phyloP scores from a whole-genome alignment of 2,329 filamentous ascomycete species.

The Arthrobotrys musiformis region DNA sequence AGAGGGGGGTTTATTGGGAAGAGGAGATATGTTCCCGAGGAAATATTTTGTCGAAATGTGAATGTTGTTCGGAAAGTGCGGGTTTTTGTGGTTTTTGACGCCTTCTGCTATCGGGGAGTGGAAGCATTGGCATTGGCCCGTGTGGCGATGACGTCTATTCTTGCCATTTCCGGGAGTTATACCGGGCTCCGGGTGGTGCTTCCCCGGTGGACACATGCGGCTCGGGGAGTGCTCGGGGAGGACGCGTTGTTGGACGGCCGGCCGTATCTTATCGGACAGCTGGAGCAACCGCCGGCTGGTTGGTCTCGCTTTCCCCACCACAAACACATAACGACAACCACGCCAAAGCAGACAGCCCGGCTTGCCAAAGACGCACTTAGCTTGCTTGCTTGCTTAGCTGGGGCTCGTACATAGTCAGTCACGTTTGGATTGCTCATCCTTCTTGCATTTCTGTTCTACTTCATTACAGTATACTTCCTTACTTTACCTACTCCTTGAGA shows the following conservation, averaged over 20 bases:
- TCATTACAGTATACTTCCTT: too few species aligned
- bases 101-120: neutral
- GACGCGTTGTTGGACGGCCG: neutral
- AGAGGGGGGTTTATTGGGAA: neutral
- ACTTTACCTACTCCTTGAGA: neutral
- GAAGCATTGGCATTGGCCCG: neutral
- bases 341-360: slow-evolving; percentile 4
- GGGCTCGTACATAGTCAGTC: neutral
- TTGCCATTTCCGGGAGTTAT: too few species aligned
- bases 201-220: too few species aligned
- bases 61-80: slow-evolving; percentile 26
- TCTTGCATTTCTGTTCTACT: too few species aligned
- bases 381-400: neutral
- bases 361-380: slow-evolving; percentile 33
- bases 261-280: slow-evolving; percentile 35
- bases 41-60: neutral
- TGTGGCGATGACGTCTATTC: slow-evolving; percentile 29
- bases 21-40: neutral
- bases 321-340: slow-evolving; percentile 5
- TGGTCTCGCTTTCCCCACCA: neutral
- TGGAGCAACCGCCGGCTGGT: neutral
- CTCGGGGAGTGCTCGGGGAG: neutral
- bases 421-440: slow-evolving; percentile 2
- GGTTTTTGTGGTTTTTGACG: slow-evolving; percentile 22
- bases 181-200: too few species aligned